Base-by-base conservation (phyloP, 495 filamentous ascomycete genomes). In the Terfezia boudieri region DNA sequence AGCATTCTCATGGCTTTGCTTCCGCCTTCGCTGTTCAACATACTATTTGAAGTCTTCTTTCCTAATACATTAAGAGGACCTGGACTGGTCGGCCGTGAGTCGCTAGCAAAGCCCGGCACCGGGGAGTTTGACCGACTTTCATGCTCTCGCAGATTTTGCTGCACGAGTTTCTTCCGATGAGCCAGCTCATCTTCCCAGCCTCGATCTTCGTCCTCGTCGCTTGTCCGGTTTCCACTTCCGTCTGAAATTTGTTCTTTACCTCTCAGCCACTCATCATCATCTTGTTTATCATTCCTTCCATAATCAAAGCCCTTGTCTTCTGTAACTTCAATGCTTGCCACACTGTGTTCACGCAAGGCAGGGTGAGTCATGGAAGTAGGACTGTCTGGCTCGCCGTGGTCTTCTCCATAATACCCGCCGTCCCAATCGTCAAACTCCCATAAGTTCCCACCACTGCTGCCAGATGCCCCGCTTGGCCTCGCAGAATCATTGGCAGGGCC, bases 151-250 rank as follows among this genome's bases (percentile, higher is more conserved):
- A 65, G 49, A 20, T 65, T 65, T 37, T 65, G 59, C 38, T 65
- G 62, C 22, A 65, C 59, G 20, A 65, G 54, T 50, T 65, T 62
- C 14, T 62, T 59, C 23, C 63, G 56, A 17, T 63, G 64, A n/a
- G 62, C 63, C 23, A 65, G 41, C 43, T 65, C 59, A 17, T 65
- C 59, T 49, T 64, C 61, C 62, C 62, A 64, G 54, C 64, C 62
- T 38, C 55, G 55, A 23, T 65, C 62, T 22, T 64, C 56, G 46
- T 61, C 61, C 14, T 46, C 41, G 12, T 57, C 57, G 12, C 49
- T 53, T 8, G 56, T 17, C 35, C 53, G 54, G 11, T 50, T 55
- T 54, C 16, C 49, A 23, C 16, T 22, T 12, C 49, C 16, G 49
- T 51, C 49, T 12, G n/a, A 22, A 2, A 26, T 20, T 49, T 56